Evolutionary conservation across 257 asterid genomes (phyloP).

Genomic region (Solanum paucissectum): DNA sequence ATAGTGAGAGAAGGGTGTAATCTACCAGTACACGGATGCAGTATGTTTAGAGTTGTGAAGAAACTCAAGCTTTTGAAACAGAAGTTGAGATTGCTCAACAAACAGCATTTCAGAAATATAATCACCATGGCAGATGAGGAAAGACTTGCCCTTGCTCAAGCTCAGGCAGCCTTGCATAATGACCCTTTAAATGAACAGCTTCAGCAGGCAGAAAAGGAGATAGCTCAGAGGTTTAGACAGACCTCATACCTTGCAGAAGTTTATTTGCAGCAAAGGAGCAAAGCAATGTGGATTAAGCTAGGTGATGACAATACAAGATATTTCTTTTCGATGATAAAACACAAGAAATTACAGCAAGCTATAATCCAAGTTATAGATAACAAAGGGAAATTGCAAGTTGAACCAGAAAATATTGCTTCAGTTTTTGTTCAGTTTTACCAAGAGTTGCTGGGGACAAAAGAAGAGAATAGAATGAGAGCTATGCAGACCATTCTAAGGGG

Average conservation of each 20-base stretch:
- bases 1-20: background rate
- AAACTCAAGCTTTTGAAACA: background rate
- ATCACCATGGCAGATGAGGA: background rate
- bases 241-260: background rate
- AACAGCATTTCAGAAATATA: background rate
- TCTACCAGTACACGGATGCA: background rate
- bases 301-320: no score
- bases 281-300: background rate
- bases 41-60: background rate
- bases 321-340: no score
- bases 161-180: background rate
- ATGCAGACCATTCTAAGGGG: no score
- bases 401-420: no score
- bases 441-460: background rate
- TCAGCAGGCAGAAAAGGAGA: no score
- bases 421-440: no score
- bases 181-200: background rate
- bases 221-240: background rate
- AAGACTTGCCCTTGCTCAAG: background rate
- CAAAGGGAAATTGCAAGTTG: background rate
- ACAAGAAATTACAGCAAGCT: no score
- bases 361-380: background rate
- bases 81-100: no score
- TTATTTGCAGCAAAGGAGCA: background rate
- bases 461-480: no score